Evolutionary conservation across 2,329 filamentous ascomycete genomes (phyloP).

Genomic region (Trichoderma sp.): DNA sequence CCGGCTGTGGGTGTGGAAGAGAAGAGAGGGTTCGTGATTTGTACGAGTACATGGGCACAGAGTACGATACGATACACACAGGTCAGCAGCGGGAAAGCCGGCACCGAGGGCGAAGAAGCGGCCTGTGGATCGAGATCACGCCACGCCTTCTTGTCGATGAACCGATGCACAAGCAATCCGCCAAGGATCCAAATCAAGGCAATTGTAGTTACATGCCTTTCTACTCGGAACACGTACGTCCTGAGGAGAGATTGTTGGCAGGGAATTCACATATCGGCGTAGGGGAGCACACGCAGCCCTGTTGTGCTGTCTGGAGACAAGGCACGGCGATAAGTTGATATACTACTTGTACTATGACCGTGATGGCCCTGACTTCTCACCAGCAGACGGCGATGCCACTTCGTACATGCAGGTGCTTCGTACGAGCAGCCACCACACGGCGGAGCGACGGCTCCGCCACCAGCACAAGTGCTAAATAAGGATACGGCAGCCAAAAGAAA

Average conservation of each 20-base stretch:
- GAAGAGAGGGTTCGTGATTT: not conserved
- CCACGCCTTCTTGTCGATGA: constrained; percentile 11
- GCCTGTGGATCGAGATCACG: constrained; percentile 26
- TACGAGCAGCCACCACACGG: constrained; percentile 1
- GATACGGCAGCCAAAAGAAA: constrained; percentile 11
- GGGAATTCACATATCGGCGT: too few species aligned
- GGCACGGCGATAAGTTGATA: constrained; percentile 3
- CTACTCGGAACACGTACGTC: too few species aligned
- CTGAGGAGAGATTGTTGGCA: too few species aligned
- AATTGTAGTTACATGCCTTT: too few species aligned
- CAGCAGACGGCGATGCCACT: constrained; percentile 16
- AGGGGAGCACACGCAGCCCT: not conserved
- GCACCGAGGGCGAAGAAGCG: constrained; percentile 5
- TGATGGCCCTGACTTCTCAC: not conserved
- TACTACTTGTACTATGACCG: constrained; percentile 11
- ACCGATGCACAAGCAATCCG: not conserved
- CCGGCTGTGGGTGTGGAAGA: not conserved
- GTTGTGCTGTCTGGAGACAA: not conserved
- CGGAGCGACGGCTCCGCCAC: constrained; percentile 11
- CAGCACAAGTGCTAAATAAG: constrained; percentile 6
- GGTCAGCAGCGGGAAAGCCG: constrained; percentile 25
- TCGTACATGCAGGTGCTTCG: constrained; percentile 20
- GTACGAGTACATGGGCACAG: not conserved
- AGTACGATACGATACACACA: too few species aligned
- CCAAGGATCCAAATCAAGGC: too few species aligned